Percentiles rank a stretch among this genome's conserved stretches.
phyloP scores from a whole-genome alignment of 306 rosid genomes.

The Comarum palustre region DNA sequence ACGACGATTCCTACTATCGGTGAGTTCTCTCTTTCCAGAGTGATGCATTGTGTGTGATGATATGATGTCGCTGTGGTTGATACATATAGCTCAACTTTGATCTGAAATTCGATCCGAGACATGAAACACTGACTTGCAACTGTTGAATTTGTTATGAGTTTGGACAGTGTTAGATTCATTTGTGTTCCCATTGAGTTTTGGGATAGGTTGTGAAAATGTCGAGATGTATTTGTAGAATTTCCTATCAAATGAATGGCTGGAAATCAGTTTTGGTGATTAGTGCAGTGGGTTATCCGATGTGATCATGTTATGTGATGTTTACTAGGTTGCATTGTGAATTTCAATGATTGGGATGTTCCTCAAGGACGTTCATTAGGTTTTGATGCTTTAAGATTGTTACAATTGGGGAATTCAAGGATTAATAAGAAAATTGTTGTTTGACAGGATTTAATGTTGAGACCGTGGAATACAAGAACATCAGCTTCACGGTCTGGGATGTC shows the following conservation, averaged over 20 bases:
- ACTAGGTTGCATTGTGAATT: not conserved
- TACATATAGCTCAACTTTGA: not conserved
- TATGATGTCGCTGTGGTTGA: not conserved
- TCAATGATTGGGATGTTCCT: not conserved
- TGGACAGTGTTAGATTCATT: not conserved
- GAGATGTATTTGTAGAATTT: not conserved
- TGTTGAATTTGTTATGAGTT: not conserved
- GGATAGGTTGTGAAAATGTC: not conserved
- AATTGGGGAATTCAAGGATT: not conserved
- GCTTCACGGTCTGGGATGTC: constrained; percentile 99
- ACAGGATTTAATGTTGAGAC: constrained; percentile 99
- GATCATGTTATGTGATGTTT: not conserved
- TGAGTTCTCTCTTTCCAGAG: constrained; percentile 37
- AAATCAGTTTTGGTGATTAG: not conserved
- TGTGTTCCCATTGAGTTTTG: not conserved
- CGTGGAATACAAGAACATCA: constrained; percentile 96
- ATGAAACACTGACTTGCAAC: not conserved
- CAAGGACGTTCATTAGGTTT: not conserved
- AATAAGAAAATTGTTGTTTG: not conserved
- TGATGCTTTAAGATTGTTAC: not conserved
- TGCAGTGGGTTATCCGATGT: not conserved
- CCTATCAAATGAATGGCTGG: not conserved
- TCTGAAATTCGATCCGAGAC: not conserved
- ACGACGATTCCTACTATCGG: constrained; percentile 98
- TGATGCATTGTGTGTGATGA: not conserved